phyloP scores from a whole-genome alignment of 805 yeast species.

The Teunomyces barrocoloradensis region DNA sequence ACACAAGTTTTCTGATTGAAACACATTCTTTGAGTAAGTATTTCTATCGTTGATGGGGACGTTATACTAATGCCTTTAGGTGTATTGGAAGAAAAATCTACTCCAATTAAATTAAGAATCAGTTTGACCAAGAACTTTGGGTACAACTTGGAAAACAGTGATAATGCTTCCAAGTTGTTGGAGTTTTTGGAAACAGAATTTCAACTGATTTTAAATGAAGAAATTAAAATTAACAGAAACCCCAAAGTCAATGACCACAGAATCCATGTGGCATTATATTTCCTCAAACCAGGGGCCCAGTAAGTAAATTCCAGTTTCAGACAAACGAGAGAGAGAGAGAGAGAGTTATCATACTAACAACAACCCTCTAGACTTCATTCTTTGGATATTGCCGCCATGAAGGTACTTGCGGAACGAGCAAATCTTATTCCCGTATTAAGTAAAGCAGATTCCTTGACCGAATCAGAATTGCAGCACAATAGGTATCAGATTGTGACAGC shows the following conservation, averaged over 20 bases:
- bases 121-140: constrained; percentile 25
- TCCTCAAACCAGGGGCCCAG: constrained; percentile 8
- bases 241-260: constrained; percentile 17
- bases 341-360: neutral
- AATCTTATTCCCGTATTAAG: constrained; percentile 81
- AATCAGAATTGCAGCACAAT: constrained; percentile 51
- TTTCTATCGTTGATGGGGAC: too few relatives aligned
- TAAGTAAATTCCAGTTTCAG: neutral
- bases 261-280: constrained; percentile 25
- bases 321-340: too few relatives aligned
- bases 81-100: constrained; percentile 7
- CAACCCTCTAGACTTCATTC: constrained; percentile 40
- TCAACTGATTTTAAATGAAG: constrained; percentile 9
- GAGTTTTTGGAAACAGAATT: constrained; percentile 8
- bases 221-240: constrained; percentile 13
- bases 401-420: constrained; percentile 64
- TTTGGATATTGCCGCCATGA: constrained; percentile 72
- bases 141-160: constrained; percentile 18
- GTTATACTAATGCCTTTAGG: constrained; percentile 5
- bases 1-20: constrained; percentile 9
- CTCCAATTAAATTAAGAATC: constrained; percentile 17
- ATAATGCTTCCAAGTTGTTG: constrained; percentile 11
- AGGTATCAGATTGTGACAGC: constrained; percentile 52
- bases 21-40: constrained; percentile 11
- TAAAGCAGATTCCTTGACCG: constrained; percentile 73